phyloP scores from a whole-genome alignment of 2,329 filamentous ascomycete species.

The Diaporthe batatas region DNA sequence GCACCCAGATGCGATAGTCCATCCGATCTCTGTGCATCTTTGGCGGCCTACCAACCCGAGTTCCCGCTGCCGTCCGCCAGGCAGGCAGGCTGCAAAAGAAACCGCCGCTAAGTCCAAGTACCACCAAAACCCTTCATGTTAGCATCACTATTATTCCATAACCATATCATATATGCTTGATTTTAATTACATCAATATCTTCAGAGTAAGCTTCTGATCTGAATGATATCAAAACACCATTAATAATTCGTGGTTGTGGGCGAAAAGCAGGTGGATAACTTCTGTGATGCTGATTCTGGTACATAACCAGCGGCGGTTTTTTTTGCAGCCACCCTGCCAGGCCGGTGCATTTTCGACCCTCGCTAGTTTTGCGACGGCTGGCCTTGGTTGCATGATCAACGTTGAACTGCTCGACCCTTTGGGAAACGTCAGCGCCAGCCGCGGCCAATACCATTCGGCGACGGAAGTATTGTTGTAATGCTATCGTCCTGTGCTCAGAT shows the following conservation, averaged over 20 bases:
- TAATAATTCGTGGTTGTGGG: too few relatives aligned
- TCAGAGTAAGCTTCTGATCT: too few relatives aligned
- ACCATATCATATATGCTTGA: too few relatives aligned
- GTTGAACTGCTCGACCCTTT: neutral
- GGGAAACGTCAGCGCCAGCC: constrained; percentile 17
- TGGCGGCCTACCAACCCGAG: constrained; percentile 29
- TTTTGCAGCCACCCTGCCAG: too few relatives aligned
- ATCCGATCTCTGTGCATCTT: constrained; percentile 23
- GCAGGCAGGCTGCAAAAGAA: constrained; percentile 8
- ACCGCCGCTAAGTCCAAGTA: too few relatives aligned
- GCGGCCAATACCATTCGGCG: constrained; percentile 2
- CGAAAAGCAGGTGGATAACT: too few relatives aligned
- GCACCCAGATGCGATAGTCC: constrained; percentile 8
- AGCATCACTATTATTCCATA: too few relatives aligned
- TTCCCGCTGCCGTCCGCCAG: constrained; percentile 23
- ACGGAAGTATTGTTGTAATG: neutral
- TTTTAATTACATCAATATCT: too few relatives aligned
- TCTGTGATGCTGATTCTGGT: too few relatives aligned
- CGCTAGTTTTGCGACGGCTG: constrained; percentile 19
- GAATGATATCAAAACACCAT: too few relatives aligned
- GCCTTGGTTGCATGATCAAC: constrained; percentile 32
- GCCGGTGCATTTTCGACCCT: neutral
- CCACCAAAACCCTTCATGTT: too few relatives aligned
- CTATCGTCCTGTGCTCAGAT: constrained; percentile 4
- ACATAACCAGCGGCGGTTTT: too few relatives aligned